Evolutionary conservation across 495 filamentous ascomycete species (phyloP), one percentile per base, ranked within the genome.

Genomic region (Aspergillus wentii): DNA sequence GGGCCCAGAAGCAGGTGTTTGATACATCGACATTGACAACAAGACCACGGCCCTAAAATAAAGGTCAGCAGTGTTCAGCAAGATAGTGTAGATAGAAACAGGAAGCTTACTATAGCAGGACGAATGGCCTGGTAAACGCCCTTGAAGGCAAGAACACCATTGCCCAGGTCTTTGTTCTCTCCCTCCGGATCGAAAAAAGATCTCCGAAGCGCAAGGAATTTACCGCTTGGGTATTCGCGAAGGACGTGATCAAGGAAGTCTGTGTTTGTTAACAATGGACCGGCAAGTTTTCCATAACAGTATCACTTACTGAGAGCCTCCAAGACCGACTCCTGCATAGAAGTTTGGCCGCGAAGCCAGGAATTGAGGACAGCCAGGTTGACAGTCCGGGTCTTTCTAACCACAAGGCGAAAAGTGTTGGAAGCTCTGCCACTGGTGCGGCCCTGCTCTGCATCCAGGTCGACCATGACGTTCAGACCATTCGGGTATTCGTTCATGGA

Each of bases 191-290:
- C 47, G 55, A 89, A 94, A 64, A 92, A 94, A 1, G 77, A 83
- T 16, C 87, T 83, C 56, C 84, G 88, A 51, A 94, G 79, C 1
- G 74, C 63, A 1, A 76, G 71, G 50, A 80, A 80, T 5, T 66
- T 58, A 43, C 74, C 65, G 0, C 79, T 78, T 0, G 92, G 88
- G 2, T 54, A 62, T 60, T 94, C 81, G 9, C 91, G 87, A 25
- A 98, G 61, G 14, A 87, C 64, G 54, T 98, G 92, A 44, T 98
- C 91, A 2, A 97, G 66, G 59, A 95, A 94, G 56, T 84, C 75
- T 70, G 22, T 33, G 33, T 66, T 38, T 66, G 48, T 38, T 15
- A 31, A 30, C 5, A 13, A 23, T 15, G 26, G 11, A 18, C 5
- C 29, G 8, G 7, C 8, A 22, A 23, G 4, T 10, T 17, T 27